Base-by-base conservation (phyloP, 495 filamentous ascomycete species). In the Penicillium subrubescens region DNA sequence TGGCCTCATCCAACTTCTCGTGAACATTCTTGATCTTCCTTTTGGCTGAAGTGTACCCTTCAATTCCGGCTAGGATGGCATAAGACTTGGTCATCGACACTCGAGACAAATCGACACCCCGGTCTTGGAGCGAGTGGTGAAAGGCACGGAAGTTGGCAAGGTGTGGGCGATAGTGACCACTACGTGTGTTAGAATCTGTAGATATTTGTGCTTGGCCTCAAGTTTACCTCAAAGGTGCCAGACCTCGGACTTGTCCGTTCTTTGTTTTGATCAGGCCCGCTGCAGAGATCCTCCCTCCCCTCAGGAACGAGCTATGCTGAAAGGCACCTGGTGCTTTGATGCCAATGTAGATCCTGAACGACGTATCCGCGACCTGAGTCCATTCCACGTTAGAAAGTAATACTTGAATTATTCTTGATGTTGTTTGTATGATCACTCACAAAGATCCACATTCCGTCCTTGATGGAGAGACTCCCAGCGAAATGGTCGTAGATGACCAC, bases 241-340 rank as follows among this genome's bases (percentile, higher is more conserved):
- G 69, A 61, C 82, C 82, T 46, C 83, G 81, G 34, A 97, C 67
- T 39, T 90, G 86, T 12, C 94, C 94, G 61, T 93, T 81, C 66
- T 90, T 90, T 54, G 97, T 88, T 72, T 90, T 93, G 65, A 97
- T 93, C 46, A 94, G 77, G 0, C 94, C 93, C 10, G 93, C 93
- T 2, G 93, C 91, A 0, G 88, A 86, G 50, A 97, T 92, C 19
- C 92, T 86, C 19, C 84, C 83, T 15, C 94, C 94, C 52, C 92
- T 90, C 2, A 97, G 80, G 69, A 97, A 97, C 0, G 90, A 93
- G 8, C 86, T 90, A 76, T 97, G 94, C 69, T 97, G 94, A 71
- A 97, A 97, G 8, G 90, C 86, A 31, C 94, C 94, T 31, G 86
- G 87, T 71, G 91, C 88, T 68, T 97, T 97, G 75, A 97, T 95